phyloP scores from a whole-genome alignment of 83 land plant genomes.

The Isoetes engelmannii region DNA sequence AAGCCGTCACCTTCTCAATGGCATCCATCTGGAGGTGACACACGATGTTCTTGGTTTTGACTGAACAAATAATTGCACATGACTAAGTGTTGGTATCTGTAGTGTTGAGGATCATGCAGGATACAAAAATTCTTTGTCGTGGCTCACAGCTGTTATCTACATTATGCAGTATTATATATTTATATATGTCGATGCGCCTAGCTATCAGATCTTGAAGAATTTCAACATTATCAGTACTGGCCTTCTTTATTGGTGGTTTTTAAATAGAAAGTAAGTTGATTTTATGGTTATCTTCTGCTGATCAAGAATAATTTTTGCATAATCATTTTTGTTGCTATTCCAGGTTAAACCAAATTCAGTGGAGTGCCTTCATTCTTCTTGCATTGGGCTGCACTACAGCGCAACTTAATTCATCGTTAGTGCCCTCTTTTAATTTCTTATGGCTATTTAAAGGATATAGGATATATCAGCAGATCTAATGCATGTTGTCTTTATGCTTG shows the following conservation, averaged over 20 bases:
- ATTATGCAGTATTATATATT: conserved; percentile 77
- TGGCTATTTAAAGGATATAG: no score
- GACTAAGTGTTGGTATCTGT: no score
- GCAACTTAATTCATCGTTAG: conserved; percentile 67
- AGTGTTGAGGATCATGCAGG: no score
- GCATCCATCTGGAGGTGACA: no score
- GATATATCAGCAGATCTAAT: no score
- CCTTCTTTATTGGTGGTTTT: conserved; percentile 60
- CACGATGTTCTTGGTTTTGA: no score
- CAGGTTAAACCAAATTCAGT: conserved; percentile 69
- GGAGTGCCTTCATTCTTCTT: conserved; percentile 73
- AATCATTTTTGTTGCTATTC: conserved; percentile 3
- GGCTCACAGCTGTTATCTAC: neutral
- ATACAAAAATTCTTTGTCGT: neutral
- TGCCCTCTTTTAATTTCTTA: neutral
- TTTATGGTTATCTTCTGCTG: no score
- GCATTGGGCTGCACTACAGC: conserved; percentile 81
- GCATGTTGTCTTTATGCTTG: conserved; percentile 1
- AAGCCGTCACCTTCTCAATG: no score
- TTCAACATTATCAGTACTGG: conserved; percentile 86
- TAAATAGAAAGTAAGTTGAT: conserved; percentile 53
- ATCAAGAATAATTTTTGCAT: neutral
- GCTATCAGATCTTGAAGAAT: conserved; percentile 83
- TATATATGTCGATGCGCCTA: conserved; percentile 86
- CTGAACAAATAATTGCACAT: no score